Base-by-base conservation (phyloP, 2,329 filamentous ascomycete genomes). In the Penicillium aurantiogriseum region DNA sequence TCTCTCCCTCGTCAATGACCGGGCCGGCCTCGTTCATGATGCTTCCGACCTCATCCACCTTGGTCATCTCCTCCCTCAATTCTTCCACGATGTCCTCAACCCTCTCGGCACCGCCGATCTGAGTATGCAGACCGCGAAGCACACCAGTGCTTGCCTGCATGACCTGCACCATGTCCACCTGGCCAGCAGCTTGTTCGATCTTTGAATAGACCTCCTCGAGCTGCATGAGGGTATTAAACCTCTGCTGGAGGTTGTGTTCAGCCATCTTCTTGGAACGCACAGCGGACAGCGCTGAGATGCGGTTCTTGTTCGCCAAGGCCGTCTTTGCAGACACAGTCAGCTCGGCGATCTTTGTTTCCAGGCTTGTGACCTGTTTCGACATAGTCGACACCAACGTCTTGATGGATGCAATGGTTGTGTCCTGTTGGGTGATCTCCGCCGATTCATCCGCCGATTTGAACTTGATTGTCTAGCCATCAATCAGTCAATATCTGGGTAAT, bases 101-200 rank as follows among this genome's bases (percentile, higher is more conserved):
- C 45, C 82, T 83, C 61, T 91, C 88, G 0, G 84, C 83, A 1
- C 91, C 90, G 45, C 94, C 94, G 23, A 92, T 83, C 70, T 91
- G 85, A 46, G 83, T 81, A 70, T 96, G 92, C 31, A 99, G 80
- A 27, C 79, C 81, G 63, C 84, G 83, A 35, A 99, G 81, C 1
- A 90, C 91, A 35, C 82, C 82, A 0, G 88, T 85, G 61, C 90
- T 91, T 17, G 87, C 83, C 69, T 91, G 85, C 88, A 99, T 92
- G 6, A 92, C 88, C 58, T 84, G 83, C 9, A 97, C 86, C 15
- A 97, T 83, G 66, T 91, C 88, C 9, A 95, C 86, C 62, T 97
- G 90, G 73, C 92, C 90, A 0, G 86, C 83, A 0, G 94, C 94
- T 73, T 93, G 87, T 71, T 96, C 88, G 51, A 99, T 90, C 69